A percentile compares a stretch with the other conserved stretches of the same genome.
Evolutionary conservation across 371 early-diverging fungal species (phyloP).

Genomic region (Apophysomyces sp.): DNA sequence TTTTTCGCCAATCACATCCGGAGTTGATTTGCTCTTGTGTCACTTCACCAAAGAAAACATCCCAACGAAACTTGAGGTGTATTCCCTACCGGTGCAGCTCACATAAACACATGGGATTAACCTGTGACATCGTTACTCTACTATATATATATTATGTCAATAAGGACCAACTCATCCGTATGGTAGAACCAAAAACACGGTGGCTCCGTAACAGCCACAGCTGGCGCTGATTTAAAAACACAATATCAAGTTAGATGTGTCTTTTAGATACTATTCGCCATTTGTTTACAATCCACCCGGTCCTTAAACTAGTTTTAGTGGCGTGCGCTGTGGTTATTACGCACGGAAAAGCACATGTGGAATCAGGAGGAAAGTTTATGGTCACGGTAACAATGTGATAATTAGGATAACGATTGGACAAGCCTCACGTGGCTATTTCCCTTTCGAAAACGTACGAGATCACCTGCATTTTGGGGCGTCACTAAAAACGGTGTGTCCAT

Average conservation of each 20-base stretch:
- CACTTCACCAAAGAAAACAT: background rate
- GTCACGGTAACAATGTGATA: constrained; percentile 2
- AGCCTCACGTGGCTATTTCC: background rate
- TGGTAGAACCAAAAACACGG: too few relatives aligned
- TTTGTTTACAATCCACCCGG: background rate
- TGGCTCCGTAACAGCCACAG: constrained; percentile 2
- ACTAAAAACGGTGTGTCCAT: too few relatives aligned
- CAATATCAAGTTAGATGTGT: too few relatives aligned
- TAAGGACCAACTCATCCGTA: background rate
- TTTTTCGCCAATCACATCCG: constrained; percentile 3
- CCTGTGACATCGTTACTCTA: background rate
- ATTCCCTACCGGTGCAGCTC: background rate
- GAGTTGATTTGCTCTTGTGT: background rate
- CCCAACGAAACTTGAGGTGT: background rate
- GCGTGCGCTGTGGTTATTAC: background rate
- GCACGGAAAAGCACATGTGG: background rate
- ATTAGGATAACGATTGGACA: background rate
- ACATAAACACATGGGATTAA: background rate
- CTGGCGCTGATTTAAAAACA: background rate
- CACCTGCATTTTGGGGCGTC: too few relatives aligned
- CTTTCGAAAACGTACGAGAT: too few relatives aligned
- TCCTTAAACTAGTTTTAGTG: background rate
- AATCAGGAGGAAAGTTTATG: background rate
- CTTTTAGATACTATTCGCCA: too few relatives aligned
- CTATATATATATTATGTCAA: background rate